Evolutionary conservation across 257 asterid species (phyloP).

Genomic region (Gynochthodes officinalis): DNA sequence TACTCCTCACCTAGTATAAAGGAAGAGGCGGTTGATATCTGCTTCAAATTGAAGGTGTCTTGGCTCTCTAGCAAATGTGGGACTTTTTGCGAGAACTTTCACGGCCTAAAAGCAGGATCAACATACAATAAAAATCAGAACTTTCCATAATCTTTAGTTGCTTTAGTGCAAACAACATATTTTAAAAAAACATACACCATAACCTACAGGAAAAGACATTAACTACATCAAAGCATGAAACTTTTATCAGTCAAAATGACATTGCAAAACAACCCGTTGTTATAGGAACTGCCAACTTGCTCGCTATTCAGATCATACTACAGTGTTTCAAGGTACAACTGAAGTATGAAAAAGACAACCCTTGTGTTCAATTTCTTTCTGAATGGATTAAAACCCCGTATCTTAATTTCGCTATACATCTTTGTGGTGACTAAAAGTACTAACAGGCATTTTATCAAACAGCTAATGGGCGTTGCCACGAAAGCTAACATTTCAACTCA

Average conservation of each 20-base stretch:
- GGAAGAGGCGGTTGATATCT: constrained; percentile 76
- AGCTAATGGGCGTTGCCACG: not conserved
- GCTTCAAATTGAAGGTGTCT: constrained; percentile 73
- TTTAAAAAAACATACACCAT: not conserved
- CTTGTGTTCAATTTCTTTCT: not conserved
- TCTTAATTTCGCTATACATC: no score
- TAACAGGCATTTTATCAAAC: constrained; percentile 11
- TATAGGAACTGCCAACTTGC: not conserved
- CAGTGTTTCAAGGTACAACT: not conserved
- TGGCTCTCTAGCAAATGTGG: constrained; percentile 65
- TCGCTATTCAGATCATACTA: not conserved
- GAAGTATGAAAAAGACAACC: not conserved
- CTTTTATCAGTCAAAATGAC: not conserved
- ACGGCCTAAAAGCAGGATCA: constrained; percentile 50
- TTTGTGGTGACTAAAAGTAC: not conserved
- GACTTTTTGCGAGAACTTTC: constrained; percentile 84
- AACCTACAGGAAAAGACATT: not conserved
- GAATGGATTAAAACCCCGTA: not conserved
- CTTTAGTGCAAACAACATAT: not conserved
- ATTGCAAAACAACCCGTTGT: not conserved
- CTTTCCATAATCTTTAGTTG: no score
- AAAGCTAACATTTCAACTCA: no score
- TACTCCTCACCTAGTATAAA: constrained; percentile 61
- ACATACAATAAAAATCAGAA: not conserved
- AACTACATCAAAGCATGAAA: not conserved